These are phyloP conservation scores for Dactylellina parvicollis DNA, from an alignment of 2,329 filamentous ascomycete species.

Conservation along the genomic window DNA sequence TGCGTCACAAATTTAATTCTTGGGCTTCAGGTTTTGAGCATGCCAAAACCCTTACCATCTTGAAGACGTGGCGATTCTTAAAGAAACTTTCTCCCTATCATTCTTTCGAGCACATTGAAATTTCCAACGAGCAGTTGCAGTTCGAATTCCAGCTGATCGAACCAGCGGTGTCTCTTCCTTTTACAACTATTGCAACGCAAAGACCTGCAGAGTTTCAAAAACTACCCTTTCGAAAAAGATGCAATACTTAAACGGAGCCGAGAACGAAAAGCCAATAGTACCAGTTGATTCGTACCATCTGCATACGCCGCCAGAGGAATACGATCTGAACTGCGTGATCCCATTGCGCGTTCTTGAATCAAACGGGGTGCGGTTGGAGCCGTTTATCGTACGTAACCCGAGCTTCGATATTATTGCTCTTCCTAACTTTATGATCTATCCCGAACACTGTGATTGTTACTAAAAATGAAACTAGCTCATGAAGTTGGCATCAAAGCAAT, in stretches of 20 bases:
- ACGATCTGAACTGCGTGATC: conserved; percentile 44
- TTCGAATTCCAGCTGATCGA: background rate
- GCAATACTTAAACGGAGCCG: conserved; percentile 37
- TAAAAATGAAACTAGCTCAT: no score
- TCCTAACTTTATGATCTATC: no score
- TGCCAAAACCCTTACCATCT: no score
- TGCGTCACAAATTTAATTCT: background rate
- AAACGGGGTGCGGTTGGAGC: conserved; percentile 40
- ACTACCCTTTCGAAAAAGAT: conserved; percentile 13
- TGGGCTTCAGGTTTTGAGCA: background rate
- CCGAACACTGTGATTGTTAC: no score
- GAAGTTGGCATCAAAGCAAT: background rate
- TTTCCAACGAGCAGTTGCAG: no score
- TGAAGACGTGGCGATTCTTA: no score
- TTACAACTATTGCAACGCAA: conserved; percentile 8
- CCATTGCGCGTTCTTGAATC: conserved; percentile 44
- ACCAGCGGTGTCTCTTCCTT: background rate
- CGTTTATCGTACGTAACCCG: conserved; percentile 40
- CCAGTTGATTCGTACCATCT: conserved; percentile 41
- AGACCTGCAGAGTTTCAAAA: background rate
- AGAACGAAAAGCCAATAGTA: conserved; percentile 11
- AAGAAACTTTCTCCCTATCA: background rate
- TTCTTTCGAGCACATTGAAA: background rate
- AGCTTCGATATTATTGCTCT: background rate
- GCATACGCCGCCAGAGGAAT: conserved; percentile 35